Evolutionary conservation across 1,139 yeast species (phyloP), one percentile per base, ranked within the genome.

Genomic region (Debaryomycetaceae sp.): DNA sequence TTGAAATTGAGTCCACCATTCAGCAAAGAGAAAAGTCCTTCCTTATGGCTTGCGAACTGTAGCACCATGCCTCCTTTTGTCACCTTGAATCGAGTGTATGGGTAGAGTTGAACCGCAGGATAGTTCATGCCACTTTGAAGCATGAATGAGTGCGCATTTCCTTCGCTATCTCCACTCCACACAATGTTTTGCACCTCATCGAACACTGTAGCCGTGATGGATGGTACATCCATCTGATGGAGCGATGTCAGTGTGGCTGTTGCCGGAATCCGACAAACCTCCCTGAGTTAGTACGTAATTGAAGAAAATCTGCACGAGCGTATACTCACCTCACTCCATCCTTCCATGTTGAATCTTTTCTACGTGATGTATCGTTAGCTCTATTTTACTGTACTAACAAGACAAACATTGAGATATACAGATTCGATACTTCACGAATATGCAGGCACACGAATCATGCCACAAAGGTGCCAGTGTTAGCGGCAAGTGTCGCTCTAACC

Each of bases 161-260:
- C 76, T 34, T 60, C 63, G 8, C 75, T 68, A 59, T 87, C 93
- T n/a, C 96, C 97, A 5, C 85, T 75, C 98, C 98, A 93, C 4
- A 91, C 60, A 39, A 91, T 68, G 55, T 90, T 93, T 47, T 83
- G 80, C 22, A 76, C 68, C 40, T 76, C 76, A 63, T 93, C 98
- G 62, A 90, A 90, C 24, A 69, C 59, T 27, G 81, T 53, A n/a
- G 80, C 45, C 6, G 69, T 49, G 35, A 69, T 53, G 51, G 33
- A 54, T 48, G 46, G 35, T 45, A 49, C 41, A 41, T 40, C 42
- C 24, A 39, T 20, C n/a, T 39, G 37, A 24, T 34, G 34, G 17
- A 30, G 37, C 34, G 48, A 20, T 46, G 45, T 31, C 36, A 48
- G 27, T 44, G 46, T 43, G 11, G 57, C 51, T 11, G 66, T 54